Evolutionary conservation across 2,329 filamentous ascomycete genomes (phyloP).

Genomic region (Xylariaceae sp.): DNA sequence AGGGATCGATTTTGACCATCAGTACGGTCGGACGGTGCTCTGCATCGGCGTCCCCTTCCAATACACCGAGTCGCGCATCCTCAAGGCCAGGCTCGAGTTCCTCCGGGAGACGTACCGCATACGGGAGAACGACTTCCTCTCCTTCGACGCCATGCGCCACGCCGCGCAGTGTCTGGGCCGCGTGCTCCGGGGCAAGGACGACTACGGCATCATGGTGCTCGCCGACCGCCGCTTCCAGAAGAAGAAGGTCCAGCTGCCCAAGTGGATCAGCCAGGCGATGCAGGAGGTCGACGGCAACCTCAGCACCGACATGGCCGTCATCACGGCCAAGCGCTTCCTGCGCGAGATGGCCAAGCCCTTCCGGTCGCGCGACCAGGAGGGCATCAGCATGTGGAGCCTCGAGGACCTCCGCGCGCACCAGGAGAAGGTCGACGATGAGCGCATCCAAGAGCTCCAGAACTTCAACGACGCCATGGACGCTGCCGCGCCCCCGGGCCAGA

Average conservation of each 20-base stretch:
- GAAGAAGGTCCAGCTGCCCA: conserved; percentile 82
- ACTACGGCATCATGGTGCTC: conserved; percentile 99
- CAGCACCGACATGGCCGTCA: conserved; percentile 91
- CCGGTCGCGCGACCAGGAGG: conserved; percentile 73
- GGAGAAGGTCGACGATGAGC: conserved; percentile 63
- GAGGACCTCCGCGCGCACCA: conserved; percentile 72
- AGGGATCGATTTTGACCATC: conserved; percentile 98
- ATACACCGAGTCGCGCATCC: conserved; percentile 94
- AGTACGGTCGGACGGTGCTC: conserved; percentile 90
- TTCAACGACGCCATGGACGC: conserved; percentile 29
- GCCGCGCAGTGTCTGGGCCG: conserved; percentile 93
- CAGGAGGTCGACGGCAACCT: conserved; percentile 81
- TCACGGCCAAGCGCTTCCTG: conserved; percentile 81
- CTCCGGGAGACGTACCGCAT: conserved; percentile 96
- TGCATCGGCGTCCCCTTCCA: conserved; percentile 98
- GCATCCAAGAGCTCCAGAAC: conserved; percentile 54
- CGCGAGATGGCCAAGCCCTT: conserved; percentile 90
- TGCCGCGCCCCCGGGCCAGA: conserved; percentile 19
- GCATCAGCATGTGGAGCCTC: conserved; percentile 85
- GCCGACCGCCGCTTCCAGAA: conserved; percentile 91
- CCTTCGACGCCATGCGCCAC: conserved; percentile 99
- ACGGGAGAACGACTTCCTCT: conserved; percentile 92
- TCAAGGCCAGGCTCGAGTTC: conserved; percentile 93
- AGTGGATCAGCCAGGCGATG: conserved; percentile 91
- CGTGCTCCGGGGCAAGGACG: conserved; percentile 91